A percentile compares a stretch with the other conserved stretches of the same genome.
These are phyloP conservation scores for Aureoboletus auriporus DNA, from an alignment of 768 basidiomycete genomes.

Conservation along the genomic window DNA sequence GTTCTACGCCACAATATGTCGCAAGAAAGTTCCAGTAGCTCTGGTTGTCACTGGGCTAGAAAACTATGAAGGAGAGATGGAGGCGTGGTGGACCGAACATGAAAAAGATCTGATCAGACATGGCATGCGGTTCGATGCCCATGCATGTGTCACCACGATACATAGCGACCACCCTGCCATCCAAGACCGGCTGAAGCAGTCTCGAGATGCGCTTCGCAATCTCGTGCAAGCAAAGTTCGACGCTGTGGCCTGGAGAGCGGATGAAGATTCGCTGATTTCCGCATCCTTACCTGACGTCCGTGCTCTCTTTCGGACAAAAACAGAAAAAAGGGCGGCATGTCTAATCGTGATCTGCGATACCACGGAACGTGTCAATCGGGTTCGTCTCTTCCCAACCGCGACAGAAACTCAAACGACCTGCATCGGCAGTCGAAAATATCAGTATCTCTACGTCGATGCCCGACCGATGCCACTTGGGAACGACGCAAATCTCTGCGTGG, in stretches of 20 bases:
- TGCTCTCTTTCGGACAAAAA: constrained; percentile 7
- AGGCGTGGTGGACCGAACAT: constrained; percentile 37
- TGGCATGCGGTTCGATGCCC: constrained; percentile 34
- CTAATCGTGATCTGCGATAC: constrained; percentile 16
- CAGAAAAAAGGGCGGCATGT: constrained; percentile 10
- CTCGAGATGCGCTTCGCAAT: constrained; percentile 16
- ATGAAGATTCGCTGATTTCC: constrained; percentile 14
- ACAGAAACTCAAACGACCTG: not conserved
- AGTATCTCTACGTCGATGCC: constrained; percentile 9
- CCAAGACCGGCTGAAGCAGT: constrained; percentile 16
- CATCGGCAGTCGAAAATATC: constrained; percentile 10
- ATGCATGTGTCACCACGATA: constrained; percentile 40
- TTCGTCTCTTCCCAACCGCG: constrained; percentile 1
- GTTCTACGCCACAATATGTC: constrained; percentile 27
- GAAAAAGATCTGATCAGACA: constrained; percentile 26
- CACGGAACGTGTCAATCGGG: constrained; percentile 1
- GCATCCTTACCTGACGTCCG: constrained; percentile 19
- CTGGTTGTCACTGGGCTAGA: constrained; percentile 35
- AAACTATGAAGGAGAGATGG: constrained; percentile 31
- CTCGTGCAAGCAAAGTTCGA: constrained; percentile 14
- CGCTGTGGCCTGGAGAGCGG: constrained; percentile 19
- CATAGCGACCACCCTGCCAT: constrained; percentile 22
- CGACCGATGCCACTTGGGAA: not conserved
- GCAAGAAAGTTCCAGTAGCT: constrained; percentile 29
- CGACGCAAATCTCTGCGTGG: not conserved